phyloP scores from a whole-genome alignment of 1,284 basidiomycete genomes.

The Ganoderma sinense region DNA sequence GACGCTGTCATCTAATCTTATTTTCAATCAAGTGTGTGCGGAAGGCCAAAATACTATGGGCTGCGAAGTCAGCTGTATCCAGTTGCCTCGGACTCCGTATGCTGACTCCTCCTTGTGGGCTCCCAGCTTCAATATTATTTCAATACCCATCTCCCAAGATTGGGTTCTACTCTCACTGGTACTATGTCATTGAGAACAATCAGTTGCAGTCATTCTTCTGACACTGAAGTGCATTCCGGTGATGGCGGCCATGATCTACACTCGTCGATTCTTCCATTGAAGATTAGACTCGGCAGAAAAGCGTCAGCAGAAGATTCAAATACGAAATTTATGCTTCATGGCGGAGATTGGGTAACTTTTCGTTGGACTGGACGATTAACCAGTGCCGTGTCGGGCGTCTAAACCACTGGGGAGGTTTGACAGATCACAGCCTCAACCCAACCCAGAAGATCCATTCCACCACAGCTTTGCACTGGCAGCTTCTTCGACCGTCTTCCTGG shows the following conservation, averaged over 20 bases:
- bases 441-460: background rate
- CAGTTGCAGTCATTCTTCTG: background rate
- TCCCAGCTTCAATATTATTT: background rate
- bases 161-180: background rate
- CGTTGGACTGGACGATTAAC: no score
- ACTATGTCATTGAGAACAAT: background rate
- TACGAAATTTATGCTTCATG: no score
- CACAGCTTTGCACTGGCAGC: background rate
- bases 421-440: background rate
- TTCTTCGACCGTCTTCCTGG: background rate
- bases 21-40: background rate
- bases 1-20: conserved; percentile 3
- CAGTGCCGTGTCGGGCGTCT: background rate
- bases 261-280: background rate
- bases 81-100: background rate
- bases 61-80: background rate
- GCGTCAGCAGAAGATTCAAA: no score
- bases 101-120: no score
- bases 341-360: no score
- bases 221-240: background rate
- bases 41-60: background rate
- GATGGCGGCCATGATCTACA: background rate
- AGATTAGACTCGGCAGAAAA: background rate
- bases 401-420: background rate
- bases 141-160: background rate